A percentile compares a stretch with the other conserved stretches of the same genome.
These are phyloP conservation scores for Phytophthora tentaculata DNA, from an alignment of 352 stramenopile genomes.

Conservation along the genomic window DNA sequence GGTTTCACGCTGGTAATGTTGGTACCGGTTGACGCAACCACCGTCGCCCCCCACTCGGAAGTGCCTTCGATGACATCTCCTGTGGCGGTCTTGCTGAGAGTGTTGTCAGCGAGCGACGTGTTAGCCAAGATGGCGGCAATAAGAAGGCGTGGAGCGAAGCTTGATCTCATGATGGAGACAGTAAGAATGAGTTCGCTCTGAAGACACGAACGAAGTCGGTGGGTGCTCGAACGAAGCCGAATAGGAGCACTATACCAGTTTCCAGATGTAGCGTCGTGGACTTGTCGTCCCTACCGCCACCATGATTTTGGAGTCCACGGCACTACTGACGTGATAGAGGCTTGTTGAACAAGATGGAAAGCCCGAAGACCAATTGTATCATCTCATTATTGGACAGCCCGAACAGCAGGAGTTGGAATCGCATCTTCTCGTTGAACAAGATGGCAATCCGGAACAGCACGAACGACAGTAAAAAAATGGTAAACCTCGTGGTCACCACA, in stretches of 20 bases:
- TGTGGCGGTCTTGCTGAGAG: not conserved
- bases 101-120: not conserved
- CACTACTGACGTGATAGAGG: not conserved
- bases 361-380: not conserved
- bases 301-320: not conserved
- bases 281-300: not conserved
- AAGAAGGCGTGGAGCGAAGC: not conserved
- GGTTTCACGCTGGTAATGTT: constrained; percentile 15
- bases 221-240: not conserved
- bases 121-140: not conserved
- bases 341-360: constrained; percentile 7
- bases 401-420: not conserved
- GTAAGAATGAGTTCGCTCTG: not conserved
- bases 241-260: not conserved
- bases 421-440: not conserved
- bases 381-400: not conserved
- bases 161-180: constrained; percentile 9
- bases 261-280: not conserved
- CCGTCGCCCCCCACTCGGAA: constrained; percentile 21
- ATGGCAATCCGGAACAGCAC: constrained; percentile 2
- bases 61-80: constrained; percentile 10
- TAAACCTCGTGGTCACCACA: not conserved
- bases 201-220: not conserved
- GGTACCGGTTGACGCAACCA: constrained; percentile 19
- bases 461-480: not conserved